These are phyloP conservation scores for Colletotrichum orchidophilum DNA, from an alignment of 2,329 filamentous ascomycete genomes.

Conservation along the genomic window DNA sequence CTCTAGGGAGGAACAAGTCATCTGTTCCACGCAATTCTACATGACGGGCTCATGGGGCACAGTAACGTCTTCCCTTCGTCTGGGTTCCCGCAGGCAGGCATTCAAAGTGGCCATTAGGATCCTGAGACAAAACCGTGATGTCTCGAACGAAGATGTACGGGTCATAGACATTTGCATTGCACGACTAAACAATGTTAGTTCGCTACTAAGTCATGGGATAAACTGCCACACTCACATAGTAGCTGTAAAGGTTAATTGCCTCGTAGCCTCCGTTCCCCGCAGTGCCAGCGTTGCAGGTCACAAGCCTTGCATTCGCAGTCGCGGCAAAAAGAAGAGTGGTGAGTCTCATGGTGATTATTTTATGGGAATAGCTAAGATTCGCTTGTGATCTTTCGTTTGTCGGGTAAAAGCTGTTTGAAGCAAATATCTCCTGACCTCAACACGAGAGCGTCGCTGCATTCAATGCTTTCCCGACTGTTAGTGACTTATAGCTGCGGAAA, in stretches of 20 bases:
- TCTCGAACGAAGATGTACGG: neutral
- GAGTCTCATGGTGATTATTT: neutral
- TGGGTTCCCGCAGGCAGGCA: neutral
- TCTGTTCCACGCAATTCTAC: neutral
- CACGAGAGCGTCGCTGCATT: neutral
- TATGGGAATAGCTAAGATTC: neutral
- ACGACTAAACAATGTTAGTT: neutral
- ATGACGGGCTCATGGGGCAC: neutral
- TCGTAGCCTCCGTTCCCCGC: neutral
- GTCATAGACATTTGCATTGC: neutral
- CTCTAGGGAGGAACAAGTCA: rapidly evolving
- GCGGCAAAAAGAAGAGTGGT: neutral
- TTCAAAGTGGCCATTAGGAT: neutral
- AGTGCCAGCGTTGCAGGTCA: neutral
- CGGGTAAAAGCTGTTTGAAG: neutral
- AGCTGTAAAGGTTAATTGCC: neutral
- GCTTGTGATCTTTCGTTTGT: neutral
- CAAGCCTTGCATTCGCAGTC: neutral
- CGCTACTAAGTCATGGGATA: neutral
- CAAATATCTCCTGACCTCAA: neutral
- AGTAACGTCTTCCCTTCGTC: neutral
- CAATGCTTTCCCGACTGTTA: neutral
- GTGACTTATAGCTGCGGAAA: neutral
- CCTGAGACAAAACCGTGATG: neutral
- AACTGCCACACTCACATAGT: neutral